Base-by-base conservation (phyloP, 1,284 basidiomycete species). In the Vanrija pseudolonga region DNA sequence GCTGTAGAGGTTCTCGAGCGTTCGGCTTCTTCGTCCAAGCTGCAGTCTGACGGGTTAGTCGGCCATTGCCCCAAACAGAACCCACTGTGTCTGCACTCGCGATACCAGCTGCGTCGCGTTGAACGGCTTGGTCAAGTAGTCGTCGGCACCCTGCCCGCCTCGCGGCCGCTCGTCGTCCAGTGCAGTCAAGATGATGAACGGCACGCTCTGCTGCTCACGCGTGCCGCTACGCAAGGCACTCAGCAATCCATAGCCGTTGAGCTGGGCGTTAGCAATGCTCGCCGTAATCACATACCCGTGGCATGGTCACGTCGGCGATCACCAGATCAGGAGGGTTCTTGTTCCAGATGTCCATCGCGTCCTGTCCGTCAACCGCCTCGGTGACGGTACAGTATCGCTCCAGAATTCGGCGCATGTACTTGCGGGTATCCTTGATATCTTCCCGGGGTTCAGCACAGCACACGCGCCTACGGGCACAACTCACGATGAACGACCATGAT, bases 291-390 rank as follows among this genome's bases (percentile, higher is more conserved):
- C 17, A 5, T 45, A 72, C 63, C 26, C 64, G 60, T 3, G 76
- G 76, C 75, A 79, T 76, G 70, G 76, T 76, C 6, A 77, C 72
- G 51, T 80, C 79, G 2, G 73, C 70, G 8, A 78, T 62, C 50
- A 79, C 72, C 19, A 75, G 57, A 41, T 73, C 61, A 42, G 71
- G 66, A 7, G 57, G 45, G 9, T 47, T 49, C 17, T 53, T 53
- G 28, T 62, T 50, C 41, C 71, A 70, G 17, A 70, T 50, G 4
- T 73, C 65, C 19, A 78, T 57, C 3, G 74, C 77, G 50, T 77
- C 71, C 36, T 64, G 43, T 0, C 78, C 78, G 53, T 79, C 73
- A 9, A 61, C 50, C 12, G 77, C 78, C 58, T 76, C 73, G 6
- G 76, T 57, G 18, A 79, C 65, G 6, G 56, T 65, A 52, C 77